Percentiles rank a stretch among this genome's conserved stretches.
These are phyloP conservation scores for Erigeron philadelphicus DNA, from an alignment of 140 eudicot genomes.

Conservation along the genomic window DNA sequence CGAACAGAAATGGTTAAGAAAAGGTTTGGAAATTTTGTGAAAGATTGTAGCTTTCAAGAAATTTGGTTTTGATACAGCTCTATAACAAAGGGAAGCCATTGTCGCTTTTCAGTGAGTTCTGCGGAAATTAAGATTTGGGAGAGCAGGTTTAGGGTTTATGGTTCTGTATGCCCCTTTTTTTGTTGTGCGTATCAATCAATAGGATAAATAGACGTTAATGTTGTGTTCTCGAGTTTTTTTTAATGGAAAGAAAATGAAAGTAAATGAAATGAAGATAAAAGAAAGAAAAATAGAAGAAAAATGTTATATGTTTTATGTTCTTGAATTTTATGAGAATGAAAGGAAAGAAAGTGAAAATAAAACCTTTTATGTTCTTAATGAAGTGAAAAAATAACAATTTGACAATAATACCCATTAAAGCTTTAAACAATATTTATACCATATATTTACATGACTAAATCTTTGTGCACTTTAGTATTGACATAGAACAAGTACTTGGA, in stretches of 20 bases:
- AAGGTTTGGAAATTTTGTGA: slow-evolving; percentile 25
- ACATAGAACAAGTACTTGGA: too few species aligned
- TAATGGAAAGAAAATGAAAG: too few species aligned
- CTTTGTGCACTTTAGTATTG: too few species aligned
- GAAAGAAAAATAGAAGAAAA: too few species aligned
- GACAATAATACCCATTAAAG: background rate
- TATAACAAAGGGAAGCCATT: background rate
- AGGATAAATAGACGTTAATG: too few species aligned
- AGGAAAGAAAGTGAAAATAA: background rate
- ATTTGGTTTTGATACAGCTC: slow-evolving; percentile 20
- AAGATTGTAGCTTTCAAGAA: slow-evolving; percentile 26
- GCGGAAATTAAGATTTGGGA: background rate
- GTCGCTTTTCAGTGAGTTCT: background rate
- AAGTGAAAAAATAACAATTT: background rate
- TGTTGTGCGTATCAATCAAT: too few species aligned
- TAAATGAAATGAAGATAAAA: too few species aligned
- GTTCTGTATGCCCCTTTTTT: background rate
- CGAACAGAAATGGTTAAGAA: slow-evolving; percentile 34
- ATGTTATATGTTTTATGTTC: too few species aligned
- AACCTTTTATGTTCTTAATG: background rate
- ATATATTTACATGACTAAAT: too few species aligned
- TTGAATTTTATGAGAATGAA: background rate
- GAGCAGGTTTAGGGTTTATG: background rate
- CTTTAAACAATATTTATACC: too few species aligned
- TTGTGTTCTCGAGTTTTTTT: too few species aligned